Conservation (phyloP, 1,139 yeast species). For the Blastobotrys arbuscula region DNA sequence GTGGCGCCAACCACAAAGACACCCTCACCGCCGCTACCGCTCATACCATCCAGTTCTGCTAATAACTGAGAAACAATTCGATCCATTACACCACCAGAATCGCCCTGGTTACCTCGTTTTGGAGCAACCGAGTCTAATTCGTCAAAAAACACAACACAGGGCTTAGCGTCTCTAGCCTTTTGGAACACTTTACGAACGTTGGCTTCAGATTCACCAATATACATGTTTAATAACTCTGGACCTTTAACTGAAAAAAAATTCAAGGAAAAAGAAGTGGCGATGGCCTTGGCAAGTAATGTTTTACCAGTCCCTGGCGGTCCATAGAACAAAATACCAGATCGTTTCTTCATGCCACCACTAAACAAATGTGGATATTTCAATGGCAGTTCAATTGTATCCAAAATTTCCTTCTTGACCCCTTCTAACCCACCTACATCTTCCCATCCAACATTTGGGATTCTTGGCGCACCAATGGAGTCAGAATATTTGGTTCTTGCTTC, state of each 20-base stretch:
- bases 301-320: constrained; percentile 99
- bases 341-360: constrained; percentile 79
- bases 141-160: constrained; percentile 95
- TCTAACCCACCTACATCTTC: constrained; percentile 92
- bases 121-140: constrained; percentile 98
- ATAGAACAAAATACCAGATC: constrained; percentile 90
- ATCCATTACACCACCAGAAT: constrained; percentile 98
- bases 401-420: constrained; percentile 79
- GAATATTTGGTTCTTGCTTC: constrained; percentile 84
- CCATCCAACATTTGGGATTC: constrained; percentile 94
- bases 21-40: constrained; percentile 79
- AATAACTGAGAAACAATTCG: constrained; percentile 90
- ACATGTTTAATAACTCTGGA: constrained; percentile 92
- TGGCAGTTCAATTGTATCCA: constrained; percentile 96
- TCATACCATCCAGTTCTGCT: constrained; percentile 96
- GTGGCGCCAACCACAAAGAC: constrained; percentile 98
- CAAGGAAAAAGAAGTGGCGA: constrained; percentile 88
- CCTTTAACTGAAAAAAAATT: constrained; percentile 96
- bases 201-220: constrained; percentile 97
- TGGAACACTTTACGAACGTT: constrained; percentile 92
- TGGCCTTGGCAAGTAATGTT: constrained; percentile 89
- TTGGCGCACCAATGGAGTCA: constrained; percentile 94
- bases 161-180: constrained; percentile 90
- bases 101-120: constrained; percentile 96
- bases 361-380: constrained; percentile 87